A percentile compares a stretch with the other conserved stretches of the same genome.
Evolutionary conservation across 306 rosid genomes (phyloP).

Genomic region (Calophaca sinica): DNA sequence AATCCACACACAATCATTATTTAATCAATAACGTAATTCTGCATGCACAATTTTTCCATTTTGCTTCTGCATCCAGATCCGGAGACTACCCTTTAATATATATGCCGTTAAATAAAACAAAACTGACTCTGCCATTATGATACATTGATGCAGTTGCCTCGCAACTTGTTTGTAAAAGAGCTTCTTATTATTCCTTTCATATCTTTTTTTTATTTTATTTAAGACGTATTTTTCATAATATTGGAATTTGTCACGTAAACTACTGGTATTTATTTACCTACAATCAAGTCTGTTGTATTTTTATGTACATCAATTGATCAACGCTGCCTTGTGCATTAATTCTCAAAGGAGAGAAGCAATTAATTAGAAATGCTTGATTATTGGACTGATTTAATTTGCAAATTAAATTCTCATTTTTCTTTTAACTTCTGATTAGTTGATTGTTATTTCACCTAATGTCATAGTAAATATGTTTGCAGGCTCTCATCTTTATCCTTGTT

Average conservation of each 20-base stretch:
- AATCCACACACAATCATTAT: neutral
- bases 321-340: too few relatives aligned
- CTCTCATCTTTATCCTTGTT: constrained; percentile 62
- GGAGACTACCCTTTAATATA: neutral
- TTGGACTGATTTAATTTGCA: neutral
- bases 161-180: neutral
- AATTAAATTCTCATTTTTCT: too few relatives aligned
- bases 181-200: too few relatives aligned
- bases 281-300: neutral
- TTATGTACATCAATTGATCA: neutral
- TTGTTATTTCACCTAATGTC: too few relatives aligned
- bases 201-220: neutral
- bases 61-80: neutral
- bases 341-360: neutral
- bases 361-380: neutral
- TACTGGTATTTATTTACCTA: neutral
- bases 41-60: neutral
- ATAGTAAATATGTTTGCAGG: constrained; percentile 65
- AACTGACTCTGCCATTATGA: neutral
- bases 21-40: neutral
- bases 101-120: neutral
- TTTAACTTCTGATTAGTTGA: too few relatives aligned
- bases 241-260: neutral
- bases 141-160: neutral
- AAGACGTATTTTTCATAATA: neutral